Evolutionary conservation across 768 basidiomycete species (phyloP).

Genomic region (Porpolomopsis calyptriformis): DNA sequence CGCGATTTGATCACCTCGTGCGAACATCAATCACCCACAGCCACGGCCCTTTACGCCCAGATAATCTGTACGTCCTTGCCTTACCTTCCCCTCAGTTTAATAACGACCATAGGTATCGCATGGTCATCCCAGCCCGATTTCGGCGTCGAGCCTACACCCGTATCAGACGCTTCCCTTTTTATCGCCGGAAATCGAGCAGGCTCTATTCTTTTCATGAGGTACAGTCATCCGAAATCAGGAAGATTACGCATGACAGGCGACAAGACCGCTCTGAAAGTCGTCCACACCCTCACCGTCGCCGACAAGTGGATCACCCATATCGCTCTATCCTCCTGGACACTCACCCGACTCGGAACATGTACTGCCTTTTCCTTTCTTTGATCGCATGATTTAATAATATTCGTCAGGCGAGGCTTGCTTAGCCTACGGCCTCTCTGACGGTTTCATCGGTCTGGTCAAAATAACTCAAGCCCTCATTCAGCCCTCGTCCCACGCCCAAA

Average conservation of each 20-base stretch:
- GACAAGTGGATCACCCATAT: constrained; percentile 58
- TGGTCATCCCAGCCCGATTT: constrained; percentile 63
- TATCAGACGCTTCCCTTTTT: constrained; percentile 52
- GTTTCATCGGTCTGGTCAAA: constrained; percentile 44
- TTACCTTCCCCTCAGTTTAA: neutral
- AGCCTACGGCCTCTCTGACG: constrained; percentile 50
- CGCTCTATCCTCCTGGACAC: constrained; percentile 48
- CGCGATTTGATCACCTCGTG: constrained; percentile 29
- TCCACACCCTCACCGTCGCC: constrained; percentile 33
- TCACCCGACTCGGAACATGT: constrained; percentile 32
- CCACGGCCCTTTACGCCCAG: constrained; percentile 12
- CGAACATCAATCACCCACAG: constrained; percentile 10
- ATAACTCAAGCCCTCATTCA: constrained; percentile 36
- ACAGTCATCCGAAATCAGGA: neutral
- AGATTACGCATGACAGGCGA: constrained; percentile 1
- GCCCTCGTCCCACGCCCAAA: constrained; percentile 12
- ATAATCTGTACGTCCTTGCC: constrained; percentile 5
- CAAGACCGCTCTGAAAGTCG: constrained; percentile 19
- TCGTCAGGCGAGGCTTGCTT: constrained; percentile 44
- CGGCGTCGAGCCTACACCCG: constrained; percentile 36
- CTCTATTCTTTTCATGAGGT: constrained; percentile 50
- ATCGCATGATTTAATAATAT: constrained; percentile 1
- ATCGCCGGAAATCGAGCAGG: constrained; percentile 64
- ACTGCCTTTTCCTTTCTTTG: constrained; percentile 2
- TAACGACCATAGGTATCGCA: constrained; percentile 39